Percentiles rank a stretch among this genome's conserved stretches.
phyloP scores from a whole-genome alignment of 805 yeast genomes.

The Starmerella floricola region DNA sequence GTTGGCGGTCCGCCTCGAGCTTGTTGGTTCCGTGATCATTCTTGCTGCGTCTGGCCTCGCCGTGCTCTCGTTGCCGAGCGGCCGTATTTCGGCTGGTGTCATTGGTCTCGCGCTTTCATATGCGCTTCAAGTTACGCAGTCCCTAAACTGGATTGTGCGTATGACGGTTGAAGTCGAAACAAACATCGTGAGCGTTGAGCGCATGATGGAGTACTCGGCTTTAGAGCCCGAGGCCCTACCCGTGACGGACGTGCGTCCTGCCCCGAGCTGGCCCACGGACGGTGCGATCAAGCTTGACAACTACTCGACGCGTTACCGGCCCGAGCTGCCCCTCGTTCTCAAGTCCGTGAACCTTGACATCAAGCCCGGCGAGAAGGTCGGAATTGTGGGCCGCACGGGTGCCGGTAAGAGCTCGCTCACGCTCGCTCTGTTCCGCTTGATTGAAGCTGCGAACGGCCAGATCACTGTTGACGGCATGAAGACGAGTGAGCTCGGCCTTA shows the following conservation, averaged over 20 bases:
- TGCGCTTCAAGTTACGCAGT: slow-evolving; percentile 83
- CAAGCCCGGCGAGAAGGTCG: slow-evolving; percentile 69
- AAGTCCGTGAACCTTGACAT: slow-evolving; percentile 53
- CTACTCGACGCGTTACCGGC: slow-evolving; percentile 76
- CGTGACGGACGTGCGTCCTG: slow-evolving; percentile 55
- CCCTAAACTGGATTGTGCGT: slow-evolving; percentile 94
- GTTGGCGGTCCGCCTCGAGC: slow-evolving; percentile 90
- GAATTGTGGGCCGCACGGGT: slow-evolving; percentile 95
- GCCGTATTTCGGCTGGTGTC: slow-evolving; percentile 72
- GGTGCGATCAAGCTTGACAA: slow-evolving; percentile 58
- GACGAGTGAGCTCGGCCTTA: slow-evolving; percentile 57
- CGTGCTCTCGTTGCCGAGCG: slow-evolving; percentile 54
- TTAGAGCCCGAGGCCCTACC: slow-evolving; percentile 77
- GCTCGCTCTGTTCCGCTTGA: slow-evolving; percentile 69
- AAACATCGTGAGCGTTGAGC: slow-evolving; percentile 90
- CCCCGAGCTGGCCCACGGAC: slow-evolving; percentile 54
- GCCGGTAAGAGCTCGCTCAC: slow-evolving; percentile 89
- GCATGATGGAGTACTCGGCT: slow-evolving; percentile 78
- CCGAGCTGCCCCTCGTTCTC: slow-evolving; percentile 67
- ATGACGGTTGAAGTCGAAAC: slow-evolving; percentile 98
- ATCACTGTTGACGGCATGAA: slow-evolving; percentile 61
- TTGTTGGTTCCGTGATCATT: slow-evolving; percentile 79
- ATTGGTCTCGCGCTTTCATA: slow-evolving; percentile 91
- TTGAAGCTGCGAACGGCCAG: slow-evolving; percentile 61
- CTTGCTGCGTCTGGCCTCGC: slow-evolving; percentile 75